Conservation (phyloP, 1,284 basidiomycete genomes). For the Malassezia furfur region DNA sequence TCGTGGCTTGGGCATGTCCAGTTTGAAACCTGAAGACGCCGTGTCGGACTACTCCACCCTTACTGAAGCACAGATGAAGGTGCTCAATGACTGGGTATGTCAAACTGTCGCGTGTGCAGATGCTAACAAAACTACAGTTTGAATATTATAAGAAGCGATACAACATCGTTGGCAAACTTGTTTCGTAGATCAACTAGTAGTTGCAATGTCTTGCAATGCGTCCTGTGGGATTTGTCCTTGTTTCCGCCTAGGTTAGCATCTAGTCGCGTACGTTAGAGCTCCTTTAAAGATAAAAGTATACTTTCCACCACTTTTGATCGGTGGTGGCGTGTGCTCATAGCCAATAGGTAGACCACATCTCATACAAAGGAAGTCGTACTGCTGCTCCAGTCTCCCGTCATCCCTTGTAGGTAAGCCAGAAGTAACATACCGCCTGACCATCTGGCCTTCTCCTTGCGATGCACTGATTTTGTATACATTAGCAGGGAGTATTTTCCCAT, state of each 20-base stretch:
- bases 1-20: conserved; percentile 57
- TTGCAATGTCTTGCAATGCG: conserved; percentile 17
- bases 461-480: conserved; percentile 38
- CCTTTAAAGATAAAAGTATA: conserved; percentile 39
- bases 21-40: conserved; percentile 76
- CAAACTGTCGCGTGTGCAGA: too few relatives aligned
- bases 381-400: conserved; percentile 30
- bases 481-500: conserved; percentile 18
- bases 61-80: conserved; percentile 66
- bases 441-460: conserved; percentile 22
- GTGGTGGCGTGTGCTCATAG: conserved; percentile 41
- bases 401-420: conserved; percentile 8
- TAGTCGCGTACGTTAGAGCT: conserved; percentile 28
- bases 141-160: conserved; percentile 46
- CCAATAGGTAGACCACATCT: conserved; percentile 36
- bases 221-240: conserved; percentile 26
- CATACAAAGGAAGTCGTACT: conserved; percentile 34
- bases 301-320: conserved; percentile 36
- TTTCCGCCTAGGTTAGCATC: conserved; percentile 18
- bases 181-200: conserved; percentile 3
- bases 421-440: conserved; percentile 18
- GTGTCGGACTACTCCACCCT: conserved; percentile 74
- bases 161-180: conserved; percentile 45
- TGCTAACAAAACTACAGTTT: conserved; percentile 16
- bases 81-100: conserved; percentile 72